These are phyloP conservation scores for Gremmenia infestans DNA, from an alignment of 2,329 filamentous ascomycete species.

Conservation along the genomic window DNA sequence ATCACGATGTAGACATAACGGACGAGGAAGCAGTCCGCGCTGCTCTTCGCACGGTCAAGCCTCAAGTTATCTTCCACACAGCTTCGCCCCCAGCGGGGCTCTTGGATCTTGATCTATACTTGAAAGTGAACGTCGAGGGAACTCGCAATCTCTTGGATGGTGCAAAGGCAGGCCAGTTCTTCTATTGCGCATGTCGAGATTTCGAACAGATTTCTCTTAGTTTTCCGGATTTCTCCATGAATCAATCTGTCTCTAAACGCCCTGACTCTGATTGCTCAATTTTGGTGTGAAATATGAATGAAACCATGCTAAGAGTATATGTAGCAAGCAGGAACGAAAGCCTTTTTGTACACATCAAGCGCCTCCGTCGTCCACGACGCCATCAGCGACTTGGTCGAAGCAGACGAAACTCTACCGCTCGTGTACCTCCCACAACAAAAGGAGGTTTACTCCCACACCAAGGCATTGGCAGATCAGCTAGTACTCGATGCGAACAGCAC, in stretches of 20 bases:
- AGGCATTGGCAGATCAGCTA: constrained; percentile 16
- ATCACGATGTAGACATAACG: constrained; percentile 45
- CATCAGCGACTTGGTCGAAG: constrained; percentile 41
- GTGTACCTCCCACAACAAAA: constrained; percentile 11
- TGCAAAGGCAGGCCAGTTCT: constrained; percentile 51
- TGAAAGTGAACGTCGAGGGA: constrained; percentile 46
- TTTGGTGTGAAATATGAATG: background rate
- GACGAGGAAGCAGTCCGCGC: constrained; percentile 35
- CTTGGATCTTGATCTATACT: constrained; percentile 34
- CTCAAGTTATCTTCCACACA: constrained; percentile 45
- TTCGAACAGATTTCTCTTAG: background rate
- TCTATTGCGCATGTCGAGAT: background rate
- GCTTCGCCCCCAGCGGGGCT: constrained; percentile 38
- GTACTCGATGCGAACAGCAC: constrained; percentile 13
- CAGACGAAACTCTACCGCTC: constrained; percentile 33
- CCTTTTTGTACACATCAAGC: constrained; percentile 48
- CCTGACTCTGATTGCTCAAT: background rate
- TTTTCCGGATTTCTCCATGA: background rate
- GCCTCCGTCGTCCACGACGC: constrained; percentile 45
- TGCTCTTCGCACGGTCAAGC: constrained; percentile 38
- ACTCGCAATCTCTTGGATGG: constrained; percentile 43
- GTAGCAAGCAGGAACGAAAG: constrained; percentile 42
- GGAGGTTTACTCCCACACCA: constrained; percentile 17
- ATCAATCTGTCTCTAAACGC: background rate
- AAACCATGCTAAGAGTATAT: background rate